Evolutionary conservation across 345 rosid species (phyloP), one percentile per base, ranked within the genome.

Genomic region (Linum trigynum): DNA sequence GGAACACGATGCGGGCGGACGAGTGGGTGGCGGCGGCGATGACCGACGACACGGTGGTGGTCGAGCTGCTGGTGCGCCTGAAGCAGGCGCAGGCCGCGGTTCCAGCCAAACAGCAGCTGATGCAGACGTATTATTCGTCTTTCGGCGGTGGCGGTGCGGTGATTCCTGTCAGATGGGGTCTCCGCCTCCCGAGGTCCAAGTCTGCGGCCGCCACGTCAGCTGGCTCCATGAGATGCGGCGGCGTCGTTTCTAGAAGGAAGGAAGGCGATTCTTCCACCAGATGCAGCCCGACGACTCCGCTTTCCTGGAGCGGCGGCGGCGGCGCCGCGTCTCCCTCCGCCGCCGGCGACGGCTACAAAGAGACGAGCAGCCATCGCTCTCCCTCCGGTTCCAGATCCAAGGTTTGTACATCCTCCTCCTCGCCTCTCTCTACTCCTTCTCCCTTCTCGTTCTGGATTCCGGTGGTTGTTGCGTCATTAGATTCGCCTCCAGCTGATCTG

Each of bases 21-120:
- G 85, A 81, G 40, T 91, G 97, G 97, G 81, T 91, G 42, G 72
- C 53, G 45, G 76, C 86, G 40, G 97, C 97, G 66, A 84, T 91
- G 85, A 76, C 75, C 3, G 85, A 88, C 55, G 86, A 82, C 76
- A 68, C 55, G 16, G 72, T 88, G 62, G 97, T 86, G 32, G 96
- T 68, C 6, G 85, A 91, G 83, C 80, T 91, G 15, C 81, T 91
- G 15, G 11, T 86, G 9, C 73, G 86, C 51, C 71, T 88, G 4
- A 88, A 80, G 61, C 81, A 77, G 48, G 72, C 79, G 12, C 78
- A 74, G 65, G 69, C 73, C 12, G 68, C 71, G 39, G 57, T 72
- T 17, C 59, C 50, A 14, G 50, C 65, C 5, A n/a, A 23, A 23
- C 32, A 23, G 32, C 32, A 62, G 64, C 62, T 59, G 69, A 58